Evolutionary conservation across 768 basidiomycete genomes (phyloP).

Genomic region (Tylopilus sp.): DNA sequence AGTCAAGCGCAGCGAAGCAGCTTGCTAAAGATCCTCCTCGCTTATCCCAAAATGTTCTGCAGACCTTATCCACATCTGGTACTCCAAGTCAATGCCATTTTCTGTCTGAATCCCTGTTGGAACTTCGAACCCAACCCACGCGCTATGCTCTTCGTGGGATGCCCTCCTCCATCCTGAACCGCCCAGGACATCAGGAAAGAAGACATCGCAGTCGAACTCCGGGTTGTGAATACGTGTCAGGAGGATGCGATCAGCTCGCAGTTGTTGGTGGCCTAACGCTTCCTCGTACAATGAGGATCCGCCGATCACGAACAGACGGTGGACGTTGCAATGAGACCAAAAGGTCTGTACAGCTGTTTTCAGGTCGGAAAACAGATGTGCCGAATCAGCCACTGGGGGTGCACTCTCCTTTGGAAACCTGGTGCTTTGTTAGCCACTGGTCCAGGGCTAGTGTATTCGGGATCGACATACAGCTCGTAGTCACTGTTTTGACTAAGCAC

Average conservation of each 20-base stretch:
- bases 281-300: constrained; percentile 84
- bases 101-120: constrained; percentile 75
- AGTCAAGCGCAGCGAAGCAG: background rate
- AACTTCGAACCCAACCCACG: constrained; percentile 82
- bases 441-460: background rate
- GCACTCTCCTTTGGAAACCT: constrained; percentile 14
- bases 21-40: background rate
- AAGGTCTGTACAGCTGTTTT: constrained; percentile 15
- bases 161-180: constrained; percentile 52
- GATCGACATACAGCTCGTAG: constrained; percentile 57
- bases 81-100: constrained; percentile 82
- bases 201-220: constrained; percentile 82
- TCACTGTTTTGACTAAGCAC: constrained; percentile 62
- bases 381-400: constrained; percentile 16
- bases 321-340: constrained; percentile 25
- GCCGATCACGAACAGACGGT: constrained; percentile 84
- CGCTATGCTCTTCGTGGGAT: constrained; percentile 58
- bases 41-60: constrained; percentile 9
- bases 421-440: constrained; percentile 5
- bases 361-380: constrained; percentile 29
- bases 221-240: constrained; percentile 80
- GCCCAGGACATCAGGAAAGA: constrained; percentile 72
- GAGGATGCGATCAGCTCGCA: constrained; percentile 73
- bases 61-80: constrained; percentile 88
- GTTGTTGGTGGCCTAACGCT: constrained; percentile 42